Percentiles rank a stretch among this genome's conserved stretches.
These are phyloP conservation scores for Crepidotus variabilis DNA, from an alignment of 768 basidiomycete genomes.

Conservation along the genomic window DNA sequence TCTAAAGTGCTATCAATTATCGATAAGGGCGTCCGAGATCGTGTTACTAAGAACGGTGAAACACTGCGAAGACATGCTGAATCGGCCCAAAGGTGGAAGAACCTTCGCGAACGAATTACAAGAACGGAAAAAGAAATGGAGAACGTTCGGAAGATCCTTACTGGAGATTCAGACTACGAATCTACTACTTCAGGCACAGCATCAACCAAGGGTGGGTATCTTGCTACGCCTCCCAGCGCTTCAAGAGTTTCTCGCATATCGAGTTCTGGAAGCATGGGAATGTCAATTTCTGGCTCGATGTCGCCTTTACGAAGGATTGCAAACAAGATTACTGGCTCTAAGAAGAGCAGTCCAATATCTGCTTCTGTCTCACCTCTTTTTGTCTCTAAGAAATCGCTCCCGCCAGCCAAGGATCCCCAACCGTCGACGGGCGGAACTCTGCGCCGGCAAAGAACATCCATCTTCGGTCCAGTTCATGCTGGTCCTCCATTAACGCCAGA, in stretches of 20 bases:
- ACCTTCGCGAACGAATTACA: slow-evolving; percentile 72
- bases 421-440: slow-evolving; percentile 21
- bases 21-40: slow-evolving; percentile 89
- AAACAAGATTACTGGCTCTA: slow-evolving; percentile 55
- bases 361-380: slow-evolving; percentile 43
- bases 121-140: slow-evolving; percentile 85
- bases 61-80: slow-evolving; percentile 87
- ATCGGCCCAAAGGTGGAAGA: slow-evolving; percentile 82
- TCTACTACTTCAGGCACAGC: slow-evolving; percentile 61
- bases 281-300: slow-evolving; percentile 64
- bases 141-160: slow-evolving; percentile 54
- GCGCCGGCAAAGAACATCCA: slow-evolving; percentile 61
- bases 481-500: slow-evolving; percentile 51
- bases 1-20: slow-evolving; percentile 91
- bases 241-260: slow-evolving; percentile 38
- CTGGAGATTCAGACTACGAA: slow-evolving; percentile 56
- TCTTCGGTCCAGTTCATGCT: slow-evolving; percentile 49
- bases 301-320: slow-evolving; percentile 81
- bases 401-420: slow-evolving; percentile 45
- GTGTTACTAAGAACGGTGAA: slow-evolving; percentile 96
- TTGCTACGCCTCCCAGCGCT: slow-evolving; percentile 60
- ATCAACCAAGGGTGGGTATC: slow-evolving; percentile 55
- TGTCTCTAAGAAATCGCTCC: slow-evolving; percentile 41
- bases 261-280: slow-evolving; percentile 38
- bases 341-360: slow-evolving; percentile 29